These are phyloP conservation scores for Backusella luteola DNA, from an alignment of 192 early-diverging fungal species.

Conservation along the genomic window DNA sequence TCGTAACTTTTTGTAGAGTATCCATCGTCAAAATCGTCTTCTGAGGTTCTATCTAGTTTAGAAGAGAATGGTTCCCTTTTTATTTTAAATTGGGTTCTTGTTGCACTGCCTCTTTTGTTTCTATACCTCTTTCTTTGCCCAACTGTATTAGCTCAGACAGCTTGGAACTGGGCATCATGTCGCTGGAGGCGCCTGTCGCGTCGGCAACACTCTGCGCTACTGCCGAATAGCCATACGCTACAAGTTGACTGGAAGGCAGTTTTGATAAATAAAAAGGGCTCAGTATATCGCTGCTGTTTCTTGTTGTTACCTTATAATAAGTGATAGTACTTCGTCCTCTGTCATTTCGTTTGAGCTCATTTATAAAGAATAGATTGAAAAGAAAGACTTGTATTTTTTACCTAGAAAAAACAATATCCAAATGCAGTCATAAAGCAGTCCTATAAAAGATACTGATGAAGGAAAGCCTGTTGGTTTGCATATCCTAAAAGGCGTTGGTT, in stretches of 20 bases:
- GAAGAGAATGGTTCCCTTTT: not conserved
- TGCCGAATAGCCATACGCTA: slow-evolving; percentile 51
- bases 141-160: slow-evolving; percentile 62
- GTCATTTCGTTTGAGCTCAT: slow-evolving; percentile 13
- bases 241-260: slow-evolving; percentile 38
- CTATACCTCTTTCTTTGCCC: slow-evolving; percentile 57
- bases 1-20: slow-evolving; percentile 22
- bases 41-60: slow-evolving; percentile 17
- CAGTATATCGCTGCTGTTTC: not conserved
- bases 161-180: slow-evolving; percentile 56
- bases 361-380: not conserved
- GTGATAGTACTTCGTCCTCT: slow-evolving; percentile 22
- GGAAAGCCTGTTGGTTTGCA: no score
- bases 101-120: not conserved
- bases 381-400: not conserved
- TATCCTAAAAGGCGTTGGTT: no score
- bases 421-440: not conserved
- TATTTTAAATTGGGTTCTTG: not conserved
- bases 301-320: slow-evolving; percentile 15
- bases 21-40: slow-evolving; percentile 22
- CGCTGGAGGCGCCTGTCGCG: slow-evolving; percentile 62
- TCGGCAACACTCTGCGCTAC: slow-evolving; percentile 61
- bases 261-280: not conserved
- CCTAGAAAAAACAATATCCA: not conserved
- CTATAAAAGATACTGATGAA: not conserved